Conservation (phyloP, 257 asterid species). For the Buddleja alternifolia region DNA sequence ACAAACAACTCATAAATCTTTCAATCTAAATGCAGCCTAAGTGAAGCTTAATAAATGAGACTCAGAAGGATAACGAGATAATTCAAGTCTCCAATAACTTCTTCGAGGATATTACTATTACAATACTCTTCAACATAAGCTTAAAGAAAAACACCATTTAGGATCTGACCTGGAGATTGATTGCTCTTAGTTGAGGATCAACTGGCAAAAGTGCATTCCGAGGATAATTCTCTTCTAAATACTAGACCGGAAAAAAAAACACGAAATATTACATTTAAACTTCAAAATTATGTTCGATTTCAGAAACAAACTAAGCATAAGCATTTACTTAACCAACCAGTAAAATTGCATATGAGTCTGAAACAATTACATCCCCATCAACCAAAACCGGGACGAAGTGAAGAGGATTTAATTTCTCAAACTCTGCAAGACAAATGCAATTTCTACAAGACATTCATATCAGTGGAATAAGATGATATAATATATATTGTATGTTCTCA, state of each 20-base stretch:
- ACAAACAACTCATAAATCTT: no score
- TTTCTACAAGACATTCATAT: constrained; percentile 5
- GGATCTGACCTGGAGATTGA: constrained; percentile 76
- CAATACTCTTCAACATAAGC: background rate
- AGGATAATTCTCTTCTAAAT: constrained; percentile 78
- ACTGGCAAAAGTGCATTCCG: constrained; percentile 55
- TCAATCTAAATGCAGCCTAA: no score
- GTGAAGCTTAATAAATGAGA: background rate
- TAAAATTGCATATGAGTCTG: constrained; percentile 75
- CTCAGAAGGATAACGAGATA: background rate
- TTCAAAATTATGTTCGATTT: background rate
- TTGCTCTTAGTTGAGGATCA: constrained; percentile 68
- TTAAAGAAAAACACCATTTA: background rate
- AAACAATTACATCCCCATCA: constrained; percentile 69
- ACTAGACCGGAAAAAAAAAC: constrained; percentile 35
- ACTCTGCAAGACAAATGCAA: constrained; percentile 52
- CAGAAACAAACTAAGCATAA: background rate
- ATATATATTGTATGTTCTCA: background rate
- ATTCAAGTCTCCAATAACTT: background rate
- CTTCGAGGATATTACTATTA: background rate
- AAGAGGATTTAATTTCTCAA: constrained; percentile 78
- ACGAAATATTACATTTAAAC: background rate
- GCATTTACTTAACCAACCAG: constrained; percentile 47
- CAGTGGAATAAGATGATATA: background rate
- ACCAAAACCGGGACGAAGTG: constrained; percentile 76